phyloP scores from a whole-genome alignment of 306 rosid genomes.

The Glycine latifolia region DNA sequence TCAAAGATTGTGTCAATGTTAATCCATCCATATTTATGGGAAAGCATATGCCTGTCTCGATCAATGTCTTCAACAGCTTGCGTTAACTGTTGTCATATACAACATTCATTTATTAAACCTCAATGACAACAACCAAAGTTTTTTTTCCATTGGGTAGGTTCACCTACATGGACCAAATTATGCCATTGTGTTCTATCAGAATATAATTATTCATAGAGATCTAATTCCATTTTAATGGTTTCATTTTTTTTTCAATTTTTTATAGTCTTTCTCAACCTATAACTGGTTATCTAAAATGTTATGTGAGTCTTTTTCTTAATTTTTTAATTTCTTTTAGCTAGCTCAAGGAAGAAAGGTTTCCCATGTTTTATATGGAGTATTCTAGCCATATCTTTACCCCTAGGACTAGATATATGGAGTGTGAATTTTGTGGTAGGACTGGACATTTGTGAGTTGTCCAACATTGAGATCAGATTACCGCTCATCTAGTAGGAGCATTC shows the following conservation, averaged over 20 bases:
- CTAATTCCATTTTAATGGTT: neutral
- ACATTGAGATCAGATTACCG: too few relatives aligned
- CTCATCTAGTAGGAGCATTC: too few relatives aligned
- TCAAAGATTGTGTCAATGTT: slow-evolving; percentile 19
- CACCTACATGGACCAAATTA: slow-evolving; percentile 13
- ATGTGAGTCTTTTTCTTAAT: too few relatives aligned
- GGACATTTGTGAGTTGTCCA: too few relatives aligned
- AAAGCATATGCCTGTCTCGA: neutral
- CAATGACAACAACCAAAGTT: neutral
- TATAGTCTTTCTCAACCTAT: neutral
- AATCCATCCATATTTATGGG: neutral
- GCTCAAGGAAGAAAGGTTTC: neutral
- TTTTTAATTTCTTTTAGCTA: neutral
- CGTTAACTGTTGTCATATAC: neutral
- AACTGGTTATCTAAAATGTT: too few relatives aligned
- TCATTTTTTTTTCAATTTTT: neutral
- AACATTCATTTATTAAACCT: neutral
- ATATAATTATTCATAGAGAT: neutral
- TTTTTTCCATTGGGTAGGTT: slow-evolving; percentile 6
- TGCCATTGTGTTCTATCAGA: neutral
- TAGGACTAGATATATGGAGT: too few relatives aligned
- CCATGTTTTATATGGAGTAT: neutral
- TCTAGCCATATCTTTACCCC: too few relatives aligned
- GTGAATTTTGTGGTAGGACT: too few relatives aligned
- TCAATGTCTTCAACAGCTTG: neutral